Evolutionary conservation across 805 yeast species (phyloP), one percentile per base, ranked within the genome.

Genomic region (Metschnikowia lachancei): DNA sequence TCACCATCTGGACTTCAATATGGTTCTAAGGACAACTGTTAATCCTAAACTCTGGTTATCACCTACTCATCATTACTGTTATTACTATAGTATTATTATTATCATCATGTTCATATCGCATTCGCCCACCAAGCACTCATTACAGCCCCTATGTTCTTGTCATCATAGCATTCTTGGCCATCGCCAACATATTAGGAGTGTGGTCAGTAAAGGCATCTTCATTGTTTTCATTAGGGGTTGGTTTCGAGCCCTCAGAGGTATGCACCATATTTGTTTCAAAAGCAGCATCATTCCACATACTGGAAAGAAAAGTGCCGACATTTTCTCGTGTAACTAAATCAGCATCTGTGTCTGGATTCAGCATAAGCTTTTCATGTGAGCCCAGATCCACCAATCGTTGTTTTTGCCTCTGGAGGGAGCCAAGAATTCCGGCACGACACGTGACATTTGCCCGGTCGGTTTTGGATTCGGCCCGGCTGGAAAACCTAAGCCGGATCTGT

Each of bases 401-500:
- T n/a, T 17, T 34, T 20, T 36, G 33, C 31, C 48, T 4, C 13
- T 36, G 13, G 13, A 47, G 8, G 3, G 43, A 42, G 9, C 50
- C 50, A 5, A 47, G 41, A 7, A 47, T 35, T 4, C 50, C 50
- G 6, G 46, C 50, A 10, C 29, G 37, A 13, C 43, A 41, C 30
- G 43, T 34, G 40, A 30, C 17, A 5, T 20, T 37, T 11, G 32
- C 35, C 19, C 6, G 18, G 14, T 12, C 30, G 12, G 12, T 12
- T 7, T 19, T 13, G 4, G 29, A 3, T 9, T 36, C 40, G 12
- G 39, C 32, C 9, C 41, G 16, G 33, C 37, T 56, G 13, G 64
- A 55, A 38, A 68, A 71, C 28, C 75, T 53, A 14, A 68, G 56
- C 30, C 75, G 50, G 11, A 71, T 66, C 12, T 64, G 63, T 5